Evolutionary conservation across 495 filamentous ascomycete genomes (phyloP), one percentile per base, ranked within the genome.

Genomic region (Xylaria longipes): DNA sequence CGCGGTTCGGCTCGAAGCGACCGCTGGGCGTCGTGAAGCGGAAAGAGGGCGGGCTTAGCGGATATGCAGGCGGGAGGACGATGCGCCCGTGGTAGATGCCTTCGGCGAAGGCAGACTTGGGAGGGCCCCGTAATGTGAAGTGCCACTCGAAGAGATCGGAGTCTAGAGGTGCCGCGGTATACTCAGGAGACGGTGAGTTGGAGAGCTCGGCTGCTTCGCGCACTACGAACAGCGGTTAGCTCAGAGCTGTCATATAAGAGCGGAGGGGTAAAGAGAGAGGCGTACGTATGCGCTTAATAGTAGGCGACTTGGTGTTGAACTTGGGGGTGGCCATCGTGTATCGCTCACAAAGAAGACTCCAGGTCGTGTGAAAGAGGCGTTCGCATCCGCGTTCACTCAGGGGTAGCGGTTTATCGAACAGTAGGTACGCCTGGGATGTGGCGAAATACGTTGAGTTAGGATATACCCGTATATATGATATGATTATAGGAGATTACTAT

Each of bases 81-180:
- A 99, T 99, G 76, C 95, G 94, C 56, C 96, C 96, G 83, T 99
- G 96, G 86, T 99, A 99, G 75, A 97, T 87, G 29, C 96, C 96
- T 11, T 78, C 74, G 25, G 89, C 86, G 85, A 95, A 99, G 39
- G 92, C 87, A 27, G 93, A 92, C 12, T 87, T 84, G 0, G 96
- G 96, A 0, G 96, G 96, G 1, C 96, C 96, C 61, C 90, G 89
- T n/a, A 99, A 83, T 0, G 96, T 99, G 87, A 99, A 99, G 87
- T 99, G 96, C 96, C 96, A 99, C 84, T 98, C 95, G 85, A 97
- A 97, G 71, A 99, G 92, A 83, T 97, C 93, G 58, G 88, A 82
- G 76, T 97, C 93, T 73, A 94, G 87, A 2, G 96, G 96, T 3
- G 87, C 78, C 56, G 96, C 96, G 76, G 91, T 88, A 82, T 93